Evolutionary conservation across 495 filamentous ascomycete species (phyloP).

Genomic region (Paragyromitra xinjiangensis): DNA sequence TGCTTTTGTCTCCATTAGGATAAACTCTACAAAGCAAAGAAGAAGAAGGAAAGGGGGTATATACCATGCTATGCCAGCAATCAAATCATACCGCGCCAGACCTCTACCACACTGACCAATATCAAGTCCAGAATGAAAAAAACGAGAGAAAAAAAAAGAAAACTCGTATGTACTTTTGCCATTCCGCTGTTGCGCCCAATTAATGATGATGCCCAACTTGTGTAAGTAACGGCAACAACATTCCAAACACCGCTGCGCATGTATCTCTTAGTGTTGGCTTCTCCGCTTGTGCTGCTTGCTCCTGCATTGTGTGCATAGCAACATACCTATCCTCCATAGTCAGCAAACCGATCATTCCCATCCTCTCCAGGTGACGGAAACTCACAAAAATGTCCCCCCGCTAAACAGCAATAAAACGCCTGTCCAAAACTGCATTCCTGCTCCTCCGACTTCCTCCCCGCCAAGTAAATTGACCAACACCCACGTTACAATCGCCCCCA

Average conservation of each 20-base stretch:
- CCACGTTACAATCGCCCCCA: conserved; percentile 86
- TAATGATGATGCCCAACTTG: conserved; percentile 82
- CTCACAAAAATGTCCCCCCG: conserved; percentile 93
- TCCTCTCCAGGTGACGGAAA: not conserved
- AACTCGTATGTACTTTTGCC: not conserved
- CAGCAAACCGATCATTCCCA: conserved; percentile 7
- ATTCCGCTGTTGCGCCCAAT: not conserved
- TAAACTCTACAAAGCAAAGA: conserved; percentile 15
- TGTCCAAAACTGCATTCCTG: conserved; percentile 80
- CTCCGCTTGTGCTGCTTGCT: conserved; percentile 67
- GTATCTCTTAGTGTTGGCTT: conserved; percentile 79
- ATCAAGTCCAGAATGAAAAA: not conserved
- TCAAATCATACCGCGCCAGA: conserved; percentile 13
- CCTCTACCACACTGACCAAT: not conserved
- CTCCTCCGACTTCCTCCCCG: conserved; percentile 60
- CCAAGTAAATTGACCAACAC: conserved; percentile 77
- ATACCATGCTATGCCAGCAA: not conserved
- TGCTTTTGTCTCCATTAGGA: conserved; percentile 11
- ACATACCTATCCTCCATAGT: conserved; percentile 74
- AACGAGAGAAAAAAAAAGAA: not conserved
- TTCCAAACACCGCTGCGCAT: conserved; percentile 80
- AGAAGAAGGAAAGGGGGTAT: conserved; percentile 1
- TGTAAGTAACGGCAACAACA: conserved; percentile 87
- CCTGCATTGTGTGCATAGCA: conserved; percentile 98
- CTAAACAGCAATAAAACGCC: conserved; percentile 91